These are phyloP conservation scores for Rubroboletus satanas DNA, from an alignment of 768 basidiomycete species.

Conservation along the genomic window DNA sequence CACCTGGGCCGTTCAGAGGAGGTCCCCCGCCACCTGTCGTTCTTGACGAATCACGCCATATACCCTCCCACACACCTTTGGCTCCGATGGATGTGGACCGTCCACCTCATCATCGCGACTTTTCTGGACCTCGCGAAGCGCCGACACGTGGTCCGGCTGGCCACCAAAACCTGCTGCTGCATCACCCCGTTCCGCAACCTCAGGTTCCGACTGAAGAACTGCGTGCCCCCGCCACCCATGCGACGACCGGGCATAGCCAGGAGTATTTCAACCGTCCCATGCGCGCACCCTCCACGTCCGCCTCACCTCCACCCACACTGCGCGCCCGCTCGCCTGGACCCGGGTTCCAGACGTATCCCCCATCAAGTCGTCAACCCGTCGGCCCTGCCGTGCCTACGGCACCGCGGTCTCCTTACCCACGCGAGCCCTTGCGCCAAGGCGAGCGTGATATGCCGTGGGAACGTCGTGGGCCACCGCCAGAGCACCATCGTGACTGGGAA, in stretches of 20 bases:
- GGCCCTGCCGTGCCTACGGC: slow-evolving; percentile 51
- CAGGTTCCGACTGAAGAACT: slow-evolving; percentile 51
- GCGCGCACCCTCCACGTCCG: slow-evolving; percentile 54
- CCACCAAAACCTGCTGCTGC: slow-evolving; percentile 56
- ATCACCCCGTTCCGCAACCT: slow-evolving; percentile 65
- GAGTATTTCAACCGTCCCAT: slow-evolving; percentile 56
- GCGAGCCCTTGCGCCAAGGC: slow-evolving; percentile 42
- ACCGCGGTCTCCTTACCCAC: slow-evolving; percentile 60
- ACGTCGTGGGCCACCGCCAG: slow-evolving; percentile 44
- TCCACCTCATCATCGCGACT: slow-evolving; percentile 53
- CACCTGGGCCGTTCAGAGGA: slow-evolving; percentile 75
- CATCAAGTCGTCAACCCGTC: slow-evolving; percentile 43
- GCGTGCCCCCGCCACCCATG: slow-evolving; percentile 37
- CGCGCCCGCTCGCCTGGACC: slow-evolving; percentile 51
- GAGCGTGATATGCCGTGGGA: slow-evolving; percentile 62
- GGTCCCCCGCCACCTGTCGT: slow-evolving; percentile 81
- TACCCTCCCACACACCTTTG: slow-evolving; percentile 62
- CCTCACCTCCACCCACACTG: slow-evolving; percentile 52
- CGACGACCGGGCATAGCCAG: slow-evolving; percentile 42
- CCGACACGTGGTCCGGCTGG: slow-evolving; percentile 50
- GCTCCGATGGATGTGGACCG: slow-evolving; percentile 77
- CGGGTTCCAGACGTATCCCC: slow-evolving; percentile 46
- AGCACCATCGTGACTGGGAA: slow-evolving; percentile 52
- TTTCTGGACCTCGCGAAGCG: slow-evolving; percentile 45
- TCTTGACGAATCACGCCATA: slow-evolving; percentile 69